These are phyloP conservation scores for Gyromitra esculenta DNA, from an alignment of 2,329 filamentous ascomycete species.

Conservation along the genomic window DNA sequence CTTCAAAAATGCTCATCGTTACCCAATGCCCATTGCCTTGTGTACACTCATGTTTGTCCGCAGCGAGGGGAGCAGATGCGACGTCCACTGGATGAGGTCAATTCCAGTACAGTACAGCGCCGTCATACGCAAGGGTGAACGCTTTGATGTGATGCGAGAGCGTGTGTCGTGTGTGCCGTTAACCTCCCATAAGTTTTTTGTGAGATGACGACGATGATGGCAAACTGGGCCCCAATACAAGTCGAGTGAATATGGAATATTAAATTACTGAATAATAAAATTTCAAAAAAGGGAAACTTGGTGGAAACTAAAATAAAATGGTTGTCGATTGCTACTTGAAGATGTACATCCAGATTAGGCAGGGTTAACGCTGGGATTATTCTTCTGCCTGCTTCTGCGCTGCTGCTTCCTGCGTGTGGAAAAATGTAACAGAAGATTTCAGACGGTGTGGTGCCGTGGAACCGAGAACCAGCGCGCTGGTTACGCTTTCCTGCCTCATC, in stretches of 20 bases:
- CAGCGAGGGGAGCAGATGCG: conserved; percentile 48
- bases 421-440: conserved; percentile 50
- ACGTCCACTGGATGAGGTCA: conserved; percentile 41
- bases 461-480: conserved; percentile 51
- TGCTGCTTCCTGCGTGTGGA: conserved; percentile 39
- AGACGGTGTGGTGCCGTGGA: conserved; percentile 46
- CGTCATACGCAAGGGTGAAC: conserved; percentile 48
- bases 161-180: conserved; percentile 50
- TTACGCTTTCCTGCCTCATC: conserved; percentile 48
- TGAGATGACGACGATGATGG: conserved; percentile 50
- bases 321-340: conserved; percentile 34
- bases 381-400: conserved; percentile 30
- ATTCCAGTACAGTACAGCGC: conserved; percentile 24
- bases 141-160: conserved; percentile 52
- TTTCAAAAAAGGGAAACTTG: conserved; percentile 19
- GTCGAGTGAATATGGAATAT: conserved; percentile 22
- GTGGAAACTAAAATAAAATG: conserved; percentile 18
- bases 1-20: conserved; percentile 47
- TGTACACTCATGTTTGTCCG: conserved; percentile 31
- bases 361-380: conserved; percentile 43
- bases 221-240: conserved; percentile 16
- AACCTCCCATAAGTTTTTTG: conserved; percentile 48
- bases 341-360: conserved; percentile 48
- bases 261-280: conserved; percentile 26
- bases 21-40: conserved; percentile 44